phyloP scores from a whole-genome alignment of 2,329 filamentous ascomycete genomes.

The Decorospora gaudefroyi region DNA sequence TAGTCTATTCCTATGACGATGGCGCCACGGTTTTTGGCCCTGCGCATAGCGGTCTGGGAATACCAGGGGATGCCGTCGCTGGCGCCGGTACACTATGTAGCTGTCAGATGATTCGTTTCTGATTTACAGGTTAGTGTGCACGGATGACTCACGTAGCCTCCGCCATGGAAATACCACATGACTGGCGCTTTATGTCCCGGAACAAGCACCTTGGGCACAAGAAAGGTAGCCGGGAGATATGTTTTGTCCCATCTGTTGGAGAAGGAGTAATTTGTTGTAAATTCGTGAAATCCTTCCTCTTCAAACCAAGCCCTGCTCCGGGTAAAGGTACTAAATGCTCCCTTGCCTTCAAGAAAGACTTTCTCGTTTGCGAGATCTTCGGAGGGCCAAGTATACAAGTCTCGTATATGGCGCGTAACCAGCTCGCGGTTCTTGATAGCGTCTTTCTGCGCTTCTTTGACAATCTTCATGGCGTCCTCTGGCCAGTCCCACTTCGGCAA shows the following conservation, averaged over 20 bases:
- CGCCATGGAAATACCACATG: background rate
- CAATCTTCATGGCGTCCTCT: no score
- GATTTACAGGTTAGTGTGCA: background rate
- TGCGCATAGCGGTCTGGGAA: background rate
- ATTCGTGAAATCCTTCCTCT: background rate
- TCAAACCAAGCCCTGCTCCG: background rate
- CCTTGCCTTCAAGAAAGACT: no score
- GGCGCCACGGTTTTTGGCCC: background rate
- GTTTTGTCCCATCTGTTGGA: background rate
- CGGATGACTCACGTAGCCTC: background rate
- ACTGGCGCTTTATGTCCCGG: background rate
- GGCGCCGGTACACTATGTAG: slow-evolving; percentile 2
- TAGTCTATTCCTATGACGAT: slow-evolving; percentile 9
- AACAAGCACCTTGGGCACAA: no score
- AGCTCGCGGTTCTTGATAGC: no score
- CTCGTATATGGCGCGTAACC: no score
- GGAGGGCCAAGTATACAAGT: no score
- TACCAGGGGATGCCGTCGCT: slow-evolving; percentile 2
- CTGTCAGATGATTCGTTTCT: no score
- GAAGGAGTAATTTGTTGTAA: background rate
- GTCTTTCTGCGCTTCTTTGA: no score
- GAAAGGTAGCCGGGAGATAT: background rate
- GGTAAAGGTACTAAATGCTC: background rate
- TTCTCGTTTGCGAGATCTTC: no score
- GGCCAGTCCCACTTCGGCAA: no score